phyloP scores from a whole-genome alignment of 2,329 filamentous ascomycete genomes.

The Ambrosiella xylebori region DNA sequence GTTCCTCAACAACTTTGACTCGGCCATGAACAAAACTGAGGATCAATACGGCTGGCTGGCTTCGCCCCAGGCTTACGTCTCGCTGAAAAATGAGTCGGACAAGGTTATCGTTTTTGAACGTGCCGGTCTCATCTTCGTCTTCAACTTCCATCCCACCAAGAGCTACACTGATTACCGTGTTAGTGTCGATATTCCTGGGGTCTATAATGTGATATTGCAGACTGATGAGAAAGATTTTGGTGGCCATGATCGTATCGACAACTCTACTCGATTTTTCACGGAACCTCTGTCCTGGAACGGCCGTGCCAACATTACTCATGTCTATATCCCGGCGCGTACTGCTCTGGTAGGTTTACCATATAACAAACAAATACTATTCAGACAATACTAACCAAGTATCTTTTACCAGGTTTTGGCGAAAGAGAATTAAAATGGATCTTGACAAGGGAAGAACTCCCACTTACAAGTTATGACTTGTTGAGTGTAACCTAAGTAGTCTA shows the following conservation, averaged over 20 bases:
- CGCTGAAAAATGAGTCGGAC: slow-evolving; percentile 80
- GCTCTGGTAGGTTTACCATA: slow-evolving; percentile 48
- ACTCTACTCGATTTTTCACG: slow-evolving; percentile 78
- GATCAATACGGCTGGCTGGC: slow-evolving; percentile 84
- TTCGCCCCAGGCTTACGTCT: slow-evolving; percentile 73
- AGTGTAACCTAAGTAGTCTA: not conserved
- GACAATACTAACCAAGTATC: not conserved
- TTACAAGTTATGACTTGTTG: not conserved
- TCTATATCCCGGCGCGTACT: slow-evolving; percentile 73
- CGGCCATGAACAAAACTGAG: slow-evolving; percentile 75
- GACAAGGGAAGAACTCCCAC: not conserved
- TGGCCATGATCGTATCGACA: slow-evolving; percentile 60
- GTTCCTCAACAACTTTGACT: slow-evolving; percentile 87
- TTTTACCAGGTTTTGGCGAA: slow-evolving; percentile 8
- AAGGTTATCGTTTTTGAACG: slow-evolving; percentile 95
- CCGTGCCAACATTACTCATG: slow-evolving; percentile 75
- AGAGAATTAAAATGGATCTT: not conserved
- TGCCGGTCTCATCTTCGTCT: slow-evolving; percentile 76
- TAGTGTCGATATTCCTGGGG: slow-evolving; percentile 68
- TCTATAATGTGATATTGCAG: slow-evolving; percentile 73
- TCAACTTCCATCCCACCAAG: slow-evolving; percentile 79
- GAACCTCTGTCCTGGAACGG: slow-evolving; percentile 81
- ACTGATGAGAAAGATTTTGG: slow-evolving; percentile 63
- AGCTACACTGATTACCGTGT: slow-evolving; percentile 89
- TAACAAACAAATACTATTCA: slow-evolving; percentile 6